Conservation (phyloP, 257 asterid species). For the Craterostigma plantagineum region DNA sequence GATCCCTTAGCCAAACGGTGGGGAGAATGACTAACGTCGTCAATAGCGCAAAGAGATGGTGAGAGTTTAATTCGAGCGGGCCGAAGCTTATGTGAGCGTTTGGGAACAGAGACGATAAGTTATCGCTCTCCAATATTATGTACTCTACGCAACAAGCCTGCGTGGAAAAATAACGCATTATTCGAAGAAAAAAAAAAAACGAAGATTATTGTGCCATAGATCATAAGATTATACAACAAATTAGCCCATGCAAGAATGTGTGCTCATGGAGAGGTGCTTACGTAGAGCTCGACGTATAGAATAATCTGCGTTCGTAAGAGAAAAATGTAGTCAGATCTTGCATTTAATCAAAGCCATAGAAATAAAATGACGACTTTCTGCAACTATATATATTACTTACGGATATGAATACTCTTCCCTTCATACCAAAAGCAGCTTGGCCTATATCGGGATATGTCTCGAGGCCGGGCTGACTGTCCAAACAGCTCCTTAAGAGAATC, state of each 20-base stretch:
- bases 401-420: conserved; percentile 68
- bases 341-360: neutral
- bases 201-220: neutral
- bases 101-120: conserved; percentile 76
- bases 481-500: conserved; percentile 58
- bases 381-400: conserved; percentile 24
- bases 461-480: conserved; percentile 94
- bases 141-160: conserved; percentile 92
- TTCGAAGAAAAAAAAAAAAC: neutral
- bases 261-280: conserved; percentile 28
- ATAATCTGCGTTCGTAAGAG: conserved; percentile 51
- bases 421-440: conserved; percentile 84
- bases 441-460: conserved; percentile 95
- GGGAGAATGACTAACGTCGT: conserved; percentile 75
- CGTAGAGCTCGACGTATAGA: conserved; percentile 79
- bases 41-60: conserved; percentile 53
- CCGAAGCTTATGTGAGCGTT: conserved; percentile 61
- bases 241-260: neutral
- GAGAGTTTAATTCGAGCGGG: conserved; percentile 27
- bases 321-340: neutral
- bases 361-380: neutral
- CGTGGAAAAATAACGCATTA: neutral
- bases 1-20: conserved; percentile 64
- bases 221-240: neutral
- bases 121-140: conserved; percentile 82